Base-by-base conservation (phyloP, 2,329 filamentous ascomycete genomes). In the Penicillium capsulatum region DNA sequence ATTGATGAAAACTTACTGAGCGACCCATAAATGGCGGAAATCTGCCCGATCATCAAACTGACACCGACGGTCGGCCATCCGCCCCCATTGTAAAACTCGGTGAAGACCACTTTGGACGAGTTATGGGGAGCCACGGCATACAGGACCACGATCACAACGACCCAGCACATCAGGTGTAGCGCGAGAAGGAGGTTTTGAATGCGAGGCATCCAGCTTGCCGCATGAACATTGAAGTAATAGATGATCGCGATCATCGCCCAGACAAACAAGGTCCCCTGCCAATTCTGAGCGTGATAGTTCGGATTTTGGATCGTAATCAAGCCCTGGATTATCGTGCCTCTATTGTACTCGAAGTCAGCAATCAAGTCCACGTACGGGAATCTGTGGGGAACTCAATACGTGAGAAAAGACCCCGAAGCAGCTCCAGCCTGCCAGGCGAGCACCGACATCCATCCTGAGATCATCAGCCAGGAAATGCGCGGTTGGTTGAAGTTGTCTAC, bases 181-280 rank as follows among this genome's bases (percentile, higher is more conserved):
- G 62, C 56, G 29, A 69, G 54, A 17, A 67, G 53, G 3, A 64
- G 31, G 31, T 65, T 67, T 26, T 70, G 60, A 13, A 65, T 57
- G 2, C 59, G 49, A 1, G 66, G 67, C 45, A 71, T 59, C 39
- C 42, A 38, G 15, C 42, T 42, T 3, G 55, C 59, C 2, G 56
- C 55, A 26, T 58, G 63, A 26, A 63, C 52, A 41, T 73, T 75
- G 45, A 69, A 61, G 2, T 65, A 42, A 51, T 67, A 67, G 17
- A 68, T 67, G 3, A 73, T 44, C 3, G 68, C 36, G 14, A 68
- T 66, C 34, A 72, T 64, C 1, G 68, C 68, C 40, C 73, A 69
- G 7, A 72, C 68, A 41, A 74, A 67, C 2, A 75, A 56, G 0
- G 70, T 75, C 9, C 67, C 70, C 27, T 75, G 71, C 71, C 71